Evolutionary conservation across 208 protist species (phyloP).

Genomic region (Crithidia fasciculata): DNA sequence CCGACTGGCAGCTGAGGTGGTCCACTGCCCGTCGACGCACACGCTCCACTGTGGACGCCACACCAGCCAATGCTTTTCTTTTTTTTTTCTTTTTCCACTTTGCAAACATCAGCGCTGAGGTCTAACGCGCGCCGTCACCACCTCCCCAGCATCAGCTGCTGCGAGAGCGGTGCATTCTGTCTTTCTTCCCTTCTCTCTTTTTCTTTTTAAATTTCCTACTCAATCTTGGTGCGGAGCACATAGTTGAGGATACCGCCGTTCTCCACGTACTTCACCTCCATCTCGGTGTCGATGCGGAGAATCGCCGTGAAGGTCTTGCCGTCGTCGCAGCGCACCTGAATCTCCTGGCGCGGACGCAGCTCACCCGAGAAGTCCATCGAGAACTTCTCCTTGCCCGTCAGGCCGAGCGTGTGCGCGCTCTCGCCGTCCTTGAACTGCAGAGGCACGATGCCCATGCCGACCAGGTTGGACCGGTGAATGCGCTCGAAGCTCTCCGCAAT

Average conservation of each 20-base stretch:
- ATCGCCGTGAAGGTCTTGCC: conserved; percentile 89
- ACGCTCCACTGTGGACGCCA: no score
- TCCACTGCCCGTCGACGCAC: no score
- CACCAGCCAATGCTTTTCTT: no score
- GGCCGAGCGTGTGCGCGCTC: conserved; percentile 80
- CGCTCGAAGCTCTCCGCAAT: conserved; percentile 95
- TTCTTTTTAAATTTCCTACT: conserved; percentile 1
- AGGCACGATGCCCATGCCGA: conserved; percentile 96
- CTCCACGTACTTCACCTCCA: conserved; percentile 95
- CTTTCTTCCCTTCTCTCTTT: conserved; percentile 5
- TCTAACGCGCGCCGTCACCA: no score
- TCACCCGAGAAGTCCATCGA: conserved; percentile 86
- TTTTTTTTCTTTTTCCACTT: no score
- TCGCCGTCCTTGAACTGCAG: conserved; percentile 94
- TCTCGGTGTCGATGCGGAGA: conserved; percentile 94
- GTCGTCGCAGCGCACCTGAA: conserved; percentile 85
- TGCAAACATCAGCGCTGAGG: no score
- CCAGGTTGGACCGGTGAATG: conserved; percentile 96
- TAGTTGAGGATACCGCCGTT: conserved; percentile 95
- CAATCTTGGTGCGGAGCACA: conserved; percentile 79
- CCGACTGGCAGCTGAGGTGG: no score
- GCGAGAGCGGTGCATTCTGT: background rate
- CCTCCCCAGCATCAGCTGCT: no score
- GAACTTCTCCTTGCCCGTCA: conserved; percentile 95
- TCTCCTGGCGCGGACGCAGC: conserved; percentile 83